Conservation (phyloP, 106 monocot genomes). For the Dendrobium huoshanense region DNA sequence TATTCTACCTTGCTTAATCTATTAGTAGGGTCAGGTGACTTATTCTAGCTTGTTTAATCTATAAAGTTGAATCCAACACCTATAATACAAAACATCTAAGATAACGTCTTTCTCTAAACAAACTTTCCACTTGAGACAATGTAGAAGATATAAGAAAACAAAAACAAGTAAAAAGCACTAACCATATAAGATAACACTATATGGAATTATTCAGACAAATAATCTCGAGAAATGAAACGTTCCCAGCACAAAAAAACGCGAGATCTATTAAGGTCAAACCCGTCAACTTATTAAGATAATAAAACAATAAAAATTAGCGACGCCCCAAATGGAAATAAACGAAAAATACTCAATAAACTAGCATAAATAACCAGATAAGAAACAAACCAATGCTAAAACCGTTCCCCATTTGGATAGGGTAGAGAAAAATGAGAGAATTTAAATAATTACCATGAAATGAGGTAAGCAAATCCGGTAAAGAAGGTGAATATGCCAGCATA, state of each 20-base stretch:
- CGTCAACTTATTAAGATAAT: not conserved
- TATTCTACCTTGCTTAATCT: too few relatives aligned
- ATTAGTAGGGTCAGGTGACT: too few relatives aligned
- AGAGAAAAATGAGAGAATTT: not conserved
- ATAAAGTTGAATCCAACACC: not conserved
- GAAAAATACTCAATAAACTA: not conserved
- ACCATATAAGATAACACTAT: not conserved
- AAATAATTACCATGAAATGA: constrained; percentile 75
- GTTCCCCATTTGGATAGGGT: not conserved
- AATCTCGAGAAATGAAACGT: not conserved
- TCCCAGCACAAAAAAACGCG: too few relatives aligned
- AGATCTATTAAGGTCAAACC: too few relatives aligned
- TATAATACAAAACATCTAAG: not conserved
- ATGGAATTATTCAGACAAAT: not conserved
- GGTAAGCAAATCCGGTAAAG: constrained; percentile 75
- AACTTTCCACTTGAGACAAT: not conserved
- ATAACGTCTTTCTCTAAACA: not conserved
- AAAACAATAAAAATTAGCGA: not conserved
- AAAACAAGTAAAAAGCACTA: not conserved
- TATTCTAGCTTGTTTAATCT: too few relatives aligned
- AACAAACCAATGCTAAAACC: not conserved
- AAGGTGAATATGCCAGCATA: constrained; percentile 73
- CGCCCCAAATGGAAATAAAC: not conserved
- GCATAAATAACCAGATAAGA: not conserved
- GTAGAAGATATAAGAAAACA: not conserved